Conservation (phyloP, 495 filamentous ascomycete species). For the Podospora tetraspora region DNA sequence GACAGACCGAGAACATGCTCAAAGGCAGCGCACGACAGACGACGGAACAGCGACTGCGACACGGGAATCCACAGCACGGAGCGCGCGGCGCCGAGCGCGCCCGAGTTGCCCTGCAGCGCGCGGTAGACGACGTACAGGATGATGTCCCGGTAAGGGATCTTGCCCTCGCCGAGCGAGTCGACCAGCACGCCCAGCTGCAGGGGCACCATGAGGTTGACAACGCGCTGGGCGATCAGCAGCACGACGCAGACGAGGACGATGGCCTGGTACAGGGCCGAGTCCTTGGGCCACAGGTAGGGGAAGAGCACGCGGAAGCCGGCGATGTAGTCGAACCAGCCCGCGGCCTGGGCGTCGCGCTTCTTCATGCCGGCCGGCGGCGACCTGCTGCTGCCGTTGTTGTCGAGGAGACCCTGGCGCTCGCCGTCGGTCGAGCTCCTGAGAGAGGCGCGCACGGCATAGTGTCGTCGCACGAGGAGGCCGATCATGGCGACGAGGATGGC, state of each 20-base stretch:
- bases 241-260: conserved; percentile 68
- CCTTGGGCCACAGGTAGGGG: conserved; percentile 84
- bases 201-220: conserved; percentile 72
- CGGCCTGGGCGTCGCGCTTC: conserved; percentile 24
- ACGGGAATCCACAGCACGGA: conserved; percentile 87
- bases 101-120: conserved; percentile 76
- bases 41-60: conserved; percentile 87
- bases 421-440: conserved; percentile 13
- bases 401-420: conserved; percentile 28
- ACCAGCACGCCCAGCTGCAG: conserved; percentile 69
- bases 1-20: conserved; percentile 91
- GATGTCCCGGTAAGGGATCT: conserved; percentile 48
- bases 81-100: conserved; percentile 71
- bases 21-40: conserved; percentile 84
- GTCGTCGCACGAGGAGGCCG: conserved; percentile 21
- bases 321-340: conserved; percentile 59
- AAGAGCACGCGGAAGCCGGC: conserved; percentile 79
- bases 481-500: conserved; percentile 27
- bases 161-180: conserved; percentile 49
- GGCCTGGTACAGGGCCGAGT: conserved; percentile 61
- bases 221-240: conserved; percentile 65
- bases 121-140: conserved; percentile 72
- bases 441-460: conserved; percentile 21
- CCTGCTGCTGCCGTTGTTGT: conserved; percentile 23
- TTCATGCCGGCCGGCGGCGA: conserved; percentile 9